A percentile compares a stretch with the other conserved stretches of the same genome.
These are phyloP conservation scores for Termitomyces bulborhizus DNA, from an alignment of 768 basidiomycete species.

Conservation along the genomic window DNA sequence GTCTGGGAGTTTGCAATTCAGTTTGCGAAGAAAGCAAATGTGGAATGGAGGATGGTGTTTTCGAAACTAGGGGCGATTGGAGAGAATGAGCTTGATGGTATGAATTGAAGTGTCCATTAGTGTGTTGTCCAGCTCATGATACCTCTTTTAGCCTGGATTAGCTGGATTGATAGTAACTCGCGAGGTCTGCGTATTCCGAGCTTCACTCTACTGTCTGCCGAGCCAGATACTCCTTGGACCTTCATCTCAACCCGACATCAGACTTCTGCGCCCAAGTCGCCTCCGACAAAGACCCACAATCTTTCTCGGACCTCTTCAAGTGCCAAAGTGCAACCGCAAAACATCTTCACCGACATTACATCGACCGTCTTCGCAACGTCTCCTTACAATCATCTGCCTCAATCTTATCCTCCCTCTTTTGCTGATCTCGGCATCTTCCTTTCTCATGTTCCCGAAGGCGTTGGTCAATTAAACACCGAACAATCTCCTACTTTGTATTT, in stretches of 20 bases:
- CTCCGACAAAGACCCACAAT: constrained; percentile 19
- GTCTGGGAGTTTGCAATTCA: constrained; percentile 68
- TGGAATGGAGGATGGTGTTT: constrained; percentile 79
- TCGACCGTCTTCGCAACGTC: constrained; percentile 46
- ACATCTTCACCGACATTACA: constrained; percentile 39
- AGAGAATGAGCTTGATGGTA: constrained; percentile 60
- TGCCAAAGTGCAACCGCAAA: constrained; percentile 16
- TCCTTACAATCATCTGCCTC: constrained; percentile 34
- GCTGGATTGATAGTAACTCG: constrained; percentile 37
- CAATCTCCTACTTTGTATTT: background rate
- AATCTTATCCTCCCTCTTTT: constrained; percentile 27
- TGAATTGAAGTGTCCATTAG: constrained; percentile 45
- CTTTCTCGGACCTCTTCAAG: constrained; percentile 18
- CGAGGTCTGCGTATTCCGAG: constrained; percentile 47
- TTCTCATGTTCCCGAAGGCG: constrained; percentile 28
- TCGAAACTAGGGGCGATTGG: constrained; percentile 61
- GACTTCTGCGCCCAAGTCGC: constrained; percentile 11
- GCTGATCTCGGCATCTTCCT: constrained; percentile 28
- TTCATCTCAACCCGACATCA: constrained; percentile 32
- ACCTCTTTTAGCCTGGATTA: constrained; percentile 55
- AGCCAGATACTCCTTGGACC: constrained; percentile 54
- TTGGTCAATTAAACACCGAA: constrained; percentile 11
- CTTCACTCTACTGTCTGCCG: constrained; percentile 54
- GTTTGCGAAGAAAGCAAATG: constrained; percentile 56
- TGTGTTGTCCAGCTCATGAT: constrained; percentile 4